Base-by-base conservation (phyloP, 768 basidiomycete genomes). In the Suillus bovinus region DNA sequence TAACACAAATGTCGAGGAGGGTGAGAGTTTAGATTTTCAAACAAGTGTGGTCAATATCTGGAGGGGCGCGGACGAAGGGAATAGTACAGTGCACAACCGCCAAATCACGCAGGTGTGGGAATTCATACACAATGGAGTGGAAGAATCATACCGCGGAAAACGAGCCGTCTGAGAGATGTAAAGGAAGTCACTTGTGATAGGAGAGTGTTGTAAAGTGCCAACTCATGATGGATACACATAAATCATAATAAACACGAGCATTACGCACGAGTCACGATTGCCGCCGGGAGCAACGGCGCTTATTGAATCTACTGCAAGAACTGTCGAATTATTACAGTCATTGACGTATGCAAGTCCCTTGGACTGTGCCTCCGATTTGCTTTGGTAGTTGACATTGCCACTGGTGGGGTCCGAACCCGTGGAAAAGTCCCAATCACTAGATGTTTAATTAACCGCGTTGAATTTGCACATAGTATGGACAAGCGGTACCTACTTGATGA, bases 341-440 rank as follows among this genome's bases (percentile, higher is more conserved):
- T 89, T 82, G 31, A 91, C 83, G 67, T 81, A 88, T 3, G 88
- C 85, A 41, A 93, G 82, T 2, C 81, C 81, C 42, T 83, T 78
- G 11, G 72, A 66, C 59, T 74, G 75, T 1, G 89, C 89, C 27
- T 84, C 74, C 2, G 72, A 69, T 67, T 76, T 71, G 36, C 68
- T 74, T 63, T 84, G 77, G 71, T 85, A 93, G 61, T 84, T 80
- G 55, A 93, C 92, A 29, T 75, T 75, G 20, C 91, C 91, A 65
- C 84, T 74, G 0, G 91, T 93, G 4, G 91, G 91, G 73, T 93
- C 91, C 13, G 73, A 16, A 4, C 66, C 74, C 11, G 79, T 79
- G 75, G 84, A 91, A 76, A 89, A 93, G 36, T 86, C 76, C 86
- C 87, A 92, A 49, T 83, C 67, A 54, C 89, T 91, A 67, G 24